Evolutionary conservation across 2,329 filamentous ascomycete genomes (phyloP), one percentile per base, ranked within the genome.

Genomic region (Didymella sp.): DNA sequence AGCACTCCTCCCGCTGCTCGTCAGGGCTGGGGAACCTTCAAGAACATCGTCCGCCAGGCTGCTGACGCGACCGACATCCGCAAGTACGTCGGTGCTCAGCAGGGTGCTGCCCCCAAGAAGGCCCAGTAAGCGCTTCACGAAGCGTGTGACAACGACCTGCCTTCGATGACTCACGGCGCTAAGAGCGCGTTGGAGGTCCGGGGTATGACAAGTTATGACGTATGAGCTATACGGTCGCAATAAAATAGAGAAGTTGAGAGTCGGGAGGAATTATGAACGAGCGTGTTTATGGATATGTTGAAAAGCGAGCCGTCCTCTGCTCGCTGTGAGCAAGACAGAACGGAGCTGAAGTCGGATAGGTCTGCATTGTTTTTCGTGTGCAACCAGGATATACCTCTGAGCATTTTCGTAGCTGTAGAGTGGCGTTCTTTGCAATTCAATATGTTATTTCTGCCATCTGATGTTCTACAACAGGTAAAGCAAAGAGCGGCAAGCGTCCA

Each of bases 1-100:
- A 91, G 89, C 75, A 92, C 90, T 15, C 92, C 92, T 25, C 92
- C 93, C 1, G 87, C 82, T 24, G 89, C 88, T 53, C 86, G 91
- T 70, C 87, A 94, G 74, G 85, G 84, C 49, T 98, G 94, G 94
- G 89, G 89, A 54, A 83, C 80, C 35, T 81, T 92, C 78, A 97
- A 97, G 88, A 82, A 81, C 60, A 77, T 84, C 44, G 82, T 87
- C 49, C 84, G 86, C 75, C 88, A 93, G 79, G 92, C 88, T 72
- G 88, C 92, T 74, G 87, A 92, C 68, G 84, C 84, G 52, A 96
- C 93, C 37, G 91, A 97, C 72, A 72, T 92, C 68, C 85, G 84
- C 79, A 88, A 87, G 76, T 95, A 94, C 79, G 76, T 87, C 61
- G 82, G 82, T 63, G 85, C 84, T 55, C 72, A 75, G 67, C 73